Conservation (phyloP, 2,329 filamentous ascomycete genomes). For the Alternaria ventricosa region DNA sequence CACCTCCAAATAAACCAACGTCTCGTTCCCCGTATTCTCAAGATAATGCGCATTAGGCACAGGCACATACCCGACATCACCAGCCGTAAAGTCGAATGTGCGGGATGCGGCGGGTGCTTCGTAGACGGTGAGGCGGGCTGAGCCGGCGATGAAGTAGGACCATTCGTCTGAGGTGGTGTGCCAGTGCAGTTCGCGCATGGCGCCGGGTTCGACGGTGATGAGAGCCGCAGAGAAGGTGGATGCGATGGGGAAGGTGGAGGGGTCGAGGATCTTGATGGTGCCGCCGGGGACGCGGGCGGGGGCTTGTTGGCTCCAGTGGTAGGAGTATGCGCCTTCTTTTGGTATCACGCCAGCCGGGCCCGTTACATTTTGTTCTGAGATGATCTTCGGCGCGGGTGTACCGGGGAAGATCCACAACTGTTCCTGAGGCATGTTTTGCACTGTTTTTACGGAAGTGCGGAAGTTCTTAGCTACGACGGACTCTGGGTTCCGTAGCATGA, state of each 20-base stretch:
- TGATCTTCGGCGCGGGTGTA: slow-evolving; percentile 46
- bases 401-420: slow-evolving; percentile 54
- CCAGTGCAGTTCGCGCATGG: slow-evolving; percentile 71
- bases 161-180: slow-evolving; percentile 67
- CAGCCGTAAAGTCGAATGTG: slow-evolving; percentile 66
- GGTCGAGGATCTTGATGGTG: slow-evolving; percentile 66
- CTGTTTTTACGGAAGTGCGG: slow-evolving; percentile 44
- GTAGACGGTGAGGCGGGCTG: slow-evolving; percentile 64
- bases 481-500: slow-evolving; percentile 55
- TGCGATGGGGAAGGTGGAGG: slow-evolving; percentile 64
- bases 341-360: slow-evolving; percentile 45
- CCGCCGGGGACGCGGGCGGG: slow-evolving; percentile 62
- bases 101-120: slow-evolving; percentile 57
- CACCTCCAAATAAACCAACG: slow-evolving; percentile 66
- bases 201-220: slow-evolving; percentile 66
- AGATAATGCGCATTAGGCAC: slow-evolving; percentile 64
- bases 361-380: slow-evolving; percentile 55
- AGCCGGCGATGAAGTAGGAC: slow-evolving; percentile 65
- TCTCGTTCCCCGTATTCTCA: slow-evolving; percentile 65
- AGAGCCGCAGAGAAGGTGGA: slow-evolving; percentile 62
- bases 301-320: slow-evolving; percentile 56
- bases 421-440: slow-evolving; percentile 48
- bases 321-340: slow-evolving; percentile 44
- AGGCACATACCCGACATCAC: slow-evolving; percentile 67
- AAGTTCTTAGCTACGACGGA: slow-evolving; percentile 54